These are phyloP conservation scores for Populus alba DNA, from an alignment of 345 rosid genomes.

Conservation along the genomic window DNA sequence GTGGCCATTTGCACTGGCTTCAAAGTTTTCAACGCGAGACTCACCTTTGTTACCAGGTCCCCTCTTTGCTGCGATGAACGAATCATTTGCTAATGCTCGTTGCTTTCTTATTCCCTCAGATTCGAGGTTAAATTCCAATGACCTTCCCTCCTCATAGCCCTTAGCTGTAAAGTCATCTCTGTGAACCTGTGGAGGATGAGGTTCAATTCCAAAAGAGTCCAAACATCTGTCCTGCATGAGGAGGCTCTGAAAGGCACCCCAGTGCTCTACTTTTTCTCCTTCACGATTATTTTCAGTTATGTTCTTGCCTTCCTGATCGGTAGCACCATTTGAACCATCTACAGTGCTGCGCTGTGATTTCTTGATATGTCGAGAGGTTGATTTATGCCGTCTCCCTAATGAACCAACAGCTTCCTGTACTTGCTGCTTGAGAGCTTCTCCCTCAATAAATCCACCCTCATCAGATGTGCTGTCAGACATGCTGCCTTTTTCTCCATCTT, in stretches of 20 bases:
- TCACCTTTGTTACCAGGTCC: slow-evolving; percentile 38
- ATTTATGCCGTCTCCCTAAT: slow-evolving; percentile 58
- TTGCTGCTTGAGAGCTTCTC: slow-evolving; percentile 67
- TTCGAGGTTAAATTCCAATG: slow-evolving; percentile 33
- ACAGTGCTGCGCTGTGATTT: slow-evolving; percentile 30
- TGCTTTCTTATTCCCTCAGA: slow-evolving; percentile 46
- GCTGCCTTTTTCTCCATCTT: slow-evolving; percentile 57
- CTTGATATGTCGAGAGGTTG: slow-evolving; percentile 49
- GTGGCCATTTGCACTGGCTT: slow-evolving; percentile 37
- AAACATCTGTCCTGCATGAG: slow-evolving; percentile 60
- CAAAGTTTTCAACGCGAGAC: slow-evolving; percentile 40
- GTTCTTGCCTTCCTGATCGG: slow-evolving; percentile 28
- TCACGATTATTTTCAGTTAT: slow-evolving; percentile 26
- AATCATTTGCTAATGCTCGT: slow-evolving; percentile 46
- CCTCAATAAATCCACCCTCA: slow-evolving; percentile 61
- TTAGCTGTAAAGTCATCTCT: slow-evolving; percentile 35
- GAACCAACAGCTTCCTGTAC: slow-evolving; percentile 88
- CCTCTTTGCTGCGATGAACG: slow-evolving; percentile 46
- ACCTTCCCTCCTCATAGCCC: slow-evolving; percentile 33
- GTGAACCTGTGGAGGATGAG: slow-evolving; percentile 23
- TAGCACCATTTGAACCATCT: slow-evolving; percentile 26
- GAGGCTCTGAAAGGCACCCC: slow-evolving; percentile 89
- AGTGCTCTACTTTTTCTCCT: slow-evolving; percentile 48
- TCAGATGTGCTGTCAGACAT: slow-evolving; percentile 56
- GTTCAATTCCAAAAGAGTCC: slow-evolving; percentile 35